These are phyloP conservation scores for Platanthera guangdongensis DNA, from an alignment of 106 monocot genomes.

Conservation along the genomic window DNA sequence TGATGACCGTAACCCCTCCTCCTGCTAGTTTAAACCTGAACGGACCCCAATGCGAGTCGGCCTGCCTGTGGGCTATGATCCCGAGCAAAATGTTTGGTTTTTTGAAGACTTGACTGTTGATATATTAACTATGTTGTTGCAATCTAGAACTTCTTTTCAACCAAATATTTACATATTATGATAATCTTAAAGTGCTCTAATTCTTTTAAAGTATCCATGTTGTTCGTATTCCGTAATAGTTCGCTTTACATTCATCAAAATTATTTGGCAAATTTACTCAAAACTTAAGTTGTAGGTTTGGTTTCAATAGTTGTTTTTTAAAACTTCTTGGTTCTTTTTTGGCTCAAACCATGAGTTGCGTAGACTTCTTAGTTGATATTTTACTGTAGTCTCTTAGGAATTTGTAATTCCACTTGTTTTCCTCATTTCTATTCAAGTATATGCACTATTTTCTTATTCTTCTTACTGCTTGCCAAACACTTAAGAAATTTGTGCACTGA, in stretches of 20 bases:
- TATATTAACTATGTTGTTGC: neutral
- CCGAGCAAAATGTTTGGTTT: neutral
- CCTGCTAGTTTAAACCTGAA: too few relatives aligned
- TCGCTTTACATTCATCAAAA: conserved; percentile 2
- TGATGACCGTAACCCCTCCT: too few relatives aligned
- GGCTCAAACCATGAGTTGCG: too few relatives aligned
- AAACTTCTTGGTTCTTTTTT: too few relatives aligned
- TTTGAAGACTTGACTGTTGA: neutral
- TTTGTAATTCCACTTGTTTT: neutral
- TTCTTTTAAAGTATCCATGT: neutral
- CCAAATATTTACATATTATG: neutral
- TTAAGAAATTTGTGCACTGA: neutral
- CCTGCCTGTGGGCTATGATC: too few relatives aligned
- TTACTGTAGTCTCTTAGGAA: neutral
- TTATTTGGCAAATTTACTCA: neutral
- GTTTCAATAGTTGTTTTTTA: too few relatives aligned
- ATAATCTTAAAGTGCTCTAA: neutral
- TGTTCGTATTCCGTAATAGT: neutral
- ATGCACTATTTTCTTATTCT: neutral
- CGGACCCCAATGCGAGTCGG: too few relatives aligned
- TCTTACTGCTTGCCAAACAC: neutral
- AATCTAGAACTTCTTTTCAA: neutral
- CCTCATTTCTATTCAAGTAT: neutral
- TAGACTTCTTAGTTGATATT: too few relatives aligned
- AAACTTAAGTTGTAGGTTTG: too few relatives aligned